phyloP scores from a whole-genome alignment of 2,329 filamentous ascomycete genomes.

The Alternaria sp. region DNA sequence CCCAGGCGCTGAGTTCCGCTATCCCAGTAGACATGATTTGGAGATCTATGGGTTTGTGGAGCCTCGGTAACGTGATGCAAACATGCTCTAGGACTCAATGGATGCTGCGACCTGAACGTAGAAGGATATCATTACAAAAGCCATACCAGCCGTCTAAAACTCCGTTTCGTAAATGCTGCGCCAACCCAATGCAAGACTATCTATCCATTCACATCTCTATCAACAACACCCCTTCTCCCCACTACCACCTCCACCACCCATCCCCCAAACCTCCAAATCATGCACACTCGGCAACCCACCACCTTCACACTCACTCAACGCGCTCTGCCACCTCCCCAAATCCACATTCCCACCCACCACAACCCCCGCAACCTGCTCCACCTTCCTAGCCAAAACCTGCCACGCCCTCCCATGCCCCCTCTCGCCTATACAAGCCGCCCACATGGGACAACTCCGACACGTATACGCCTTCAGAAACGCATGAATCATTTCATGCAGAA shows the following conservation, averaged over 20 bases:
- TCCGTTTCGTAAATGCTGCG: not conserved
- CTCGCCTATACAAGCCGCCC: conserved; percentile 4
- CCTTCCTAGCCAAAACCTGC: conserved; percentile 21
- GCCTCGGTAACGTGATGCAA: too few relatives aligned
- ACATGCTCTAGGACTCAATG: not conserved
- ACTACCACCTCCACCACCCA: conserved; percentile 1
- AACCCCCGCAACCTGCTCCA: conserved; percentile 23
- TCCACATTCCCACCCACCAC: conserved; percentile 19
- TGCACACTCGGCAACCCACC: conserved; percentile 18
- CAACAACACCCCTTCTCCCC: not conserved
- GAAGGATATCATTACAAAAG: conserved; percentile 1
- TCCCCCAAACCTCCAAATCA: conserved; percentile 20
- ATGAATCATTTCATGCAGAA: conserved; percentile 27
- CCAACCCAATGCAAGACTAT: not conserved
- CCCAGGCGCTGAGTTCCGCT: rapidly evolving
- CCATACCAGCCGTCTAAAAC: not conserved
- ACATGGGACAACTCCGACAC: conserved; percentile 18
- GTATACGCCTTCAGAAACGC: conserved; percentile 23
- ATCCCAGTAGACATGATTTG: not conserved
- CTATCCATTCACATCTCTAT: not conserved
- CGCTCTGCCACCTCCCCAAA: conserved; percentile 18
- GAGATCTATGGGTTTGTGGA: too few relatives aligned
- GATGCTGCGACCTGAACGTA: not conserved
- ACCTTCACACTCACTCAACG: conserved; percentile 17
- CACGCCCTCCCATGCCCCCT: conserved; percentile 27